Percentiles rank a stretch among this genome's conserved stretches.
Evolutionary conservation across 345 rosid species (phyloP).

Genomic region (Eucalyptus virginea): DNA sequence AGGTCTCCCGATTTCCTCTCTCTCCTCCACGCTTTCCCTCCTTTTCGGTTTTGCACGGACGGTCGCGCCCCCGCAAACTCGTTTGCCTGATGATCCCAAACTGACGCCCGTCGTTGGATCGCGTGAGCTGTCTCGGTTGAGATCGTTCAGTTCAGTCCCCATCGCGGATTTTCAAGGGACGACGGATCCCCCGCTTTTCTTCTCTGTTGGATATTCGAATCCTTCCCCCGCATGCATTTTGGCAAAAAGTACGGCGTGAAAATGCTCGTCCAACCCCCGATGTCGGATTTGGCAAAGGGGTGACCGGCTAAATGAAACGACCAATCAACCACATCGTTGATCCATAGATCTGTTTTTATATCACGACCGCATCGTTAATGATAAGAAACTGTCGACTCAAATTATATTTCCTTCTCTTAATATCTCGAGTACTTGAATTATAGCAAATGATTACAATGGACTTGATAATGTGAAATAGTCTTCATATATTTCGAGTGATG

Average conservation of each 20-base stretch:
- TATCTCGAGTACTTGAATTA: no score
- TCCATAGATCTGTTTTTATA: no score
- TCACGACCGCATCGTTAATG: background rate
- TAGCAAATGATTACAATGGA: no score
- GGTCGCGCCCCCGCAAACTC: background rate
- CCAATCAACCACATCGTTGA: background rate
- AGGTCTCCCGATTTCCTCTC: background rate
- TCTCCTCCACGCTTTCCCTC: background rate
- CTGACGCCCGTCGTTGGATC: background rate
- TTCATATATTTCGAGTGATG: no score
- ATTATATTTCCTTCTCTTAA: background rate
- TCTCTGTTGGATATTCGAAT: background rate
- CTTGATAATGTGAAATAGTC: rapidly evolving
- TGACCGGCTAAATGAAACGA: background rate
- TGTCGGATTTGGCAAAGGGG: background rate
- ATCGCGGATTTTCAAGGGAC: background rate
- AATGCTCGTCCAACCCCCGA: background rate
- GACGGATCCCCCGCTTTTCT: background rate
- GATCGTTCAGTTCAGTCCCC: background rate
- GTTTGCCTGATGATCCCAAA: background rate
- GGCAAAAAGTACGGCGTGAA: background rate
- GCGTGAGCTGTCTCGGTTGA: background rate
- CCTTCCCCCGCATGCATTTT: background rate
- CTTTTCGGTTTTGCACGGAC: background rate
- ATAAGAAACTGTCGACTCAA: background rate